These are phyloP conservation scores for Crithidia thermophila DNA, from an alignment of 208 protist species.

Conservation along the genomic window DNA sequence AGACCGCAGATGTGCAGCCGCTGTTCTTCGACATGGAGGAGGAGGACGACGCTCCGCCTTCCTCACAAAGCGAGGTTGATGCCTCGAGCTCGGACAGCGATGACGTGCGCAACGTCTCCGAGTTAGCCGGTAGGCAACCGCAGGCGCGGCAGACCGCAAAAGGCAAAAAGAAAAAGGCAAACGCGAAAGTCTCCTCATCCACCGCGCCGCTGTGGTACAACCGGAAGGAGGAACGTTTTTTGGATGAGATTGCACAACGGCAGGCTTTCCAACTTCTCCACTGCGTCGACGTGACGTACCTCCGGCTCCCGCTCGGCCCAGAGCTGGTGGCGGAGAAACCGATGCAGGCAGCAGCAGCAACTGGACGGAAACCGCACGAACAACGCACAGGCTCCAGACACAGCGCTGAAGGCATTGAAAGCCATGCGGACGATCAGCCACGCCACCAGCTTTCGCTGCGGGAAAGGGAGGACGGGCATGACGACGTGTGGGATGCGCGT, in stretches of 20 bases:
- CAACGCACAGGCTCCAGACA: too few relatives aligned
- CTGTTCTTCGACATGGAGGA: conserved; percentile 1
- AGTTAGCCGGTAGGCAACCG: too few relatives aligned
- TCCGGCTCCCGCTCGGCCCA: conserved; percentile 5
- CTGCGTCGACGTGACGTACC: conserved; percentile 14
- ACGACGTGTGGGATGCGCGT: conserved; percentile 2
- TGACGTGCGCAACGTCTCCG: too few relatives aligned
- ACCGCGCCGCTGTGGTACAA: neutral
- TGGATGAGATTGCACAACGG: neutral
- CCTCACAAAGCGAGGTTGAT: neutral
- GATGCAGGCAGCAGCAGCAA: too few relatives aligned
- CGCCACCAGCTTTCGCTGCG: too few relatives aligned
- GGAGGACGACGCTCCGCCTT: neutral
- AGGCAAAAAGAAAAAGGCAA: too few relatives aligned
- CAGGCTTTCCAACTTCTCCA: conserved; percentile 5
- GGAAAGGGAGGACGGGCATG: neutral
- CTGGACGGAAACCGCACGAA: neutral
- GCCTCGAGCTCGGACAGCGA: too few relatives aligned
- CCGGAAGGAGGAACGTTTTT: conserved; percentile 9
- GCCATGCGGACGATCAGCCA: too few relatives aligned
- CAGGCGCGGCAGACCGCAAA: too few relatives aligned
- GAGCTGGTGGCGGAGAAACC: conserved; percentile 8
- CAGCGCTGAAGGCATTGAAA: too few relatives aligned
- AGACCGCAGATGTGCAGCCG: conserved; percentile 8
- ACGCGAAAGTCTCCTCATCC: too few relatives aligned